A percentile compares a stretch with the other conserved stretches of the same genome.
phyloP scores from a whole-genome alignment of 1,284 basidiomycete genomes.

The Leccinum pachyderme region DNA sequence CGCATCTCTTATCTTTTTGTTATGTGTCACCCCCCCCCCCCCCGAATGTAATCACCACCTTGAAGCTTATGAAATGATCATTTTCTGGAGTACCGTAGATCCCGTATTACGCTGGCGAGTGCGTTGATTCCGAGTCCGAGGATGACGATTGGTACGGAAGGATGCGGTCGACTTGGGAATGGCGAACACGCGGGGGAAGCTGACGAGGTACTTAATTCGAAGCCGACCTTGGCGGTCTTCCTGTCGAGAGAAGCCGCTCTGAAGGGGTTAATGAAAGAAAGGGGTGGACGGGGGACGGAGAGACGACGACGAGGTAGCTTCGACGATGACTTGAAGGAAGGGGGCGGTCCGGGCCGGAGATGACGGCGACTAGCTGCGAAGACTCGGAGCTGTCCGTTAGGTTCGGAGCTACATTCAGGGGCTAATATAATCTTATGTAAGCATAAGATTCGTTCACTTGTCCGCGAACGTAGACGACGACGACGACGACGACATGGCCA shows the following conservation, averaged over 20 bases:
- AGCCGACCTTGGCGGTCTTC: conserved; percentile 47
- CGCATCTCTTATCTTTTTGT: conserved; percentile 25
- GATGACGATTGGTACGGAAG: conserved; percentile 66
- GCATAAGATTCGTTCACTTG: neutral
- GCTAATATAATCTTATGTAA: conserved; percentile 17
- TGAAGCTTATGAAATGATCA: conserved; percentile 17
- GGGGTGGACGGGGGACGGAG: neutral
- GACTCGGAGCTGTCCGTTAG: too few relatives aligned
- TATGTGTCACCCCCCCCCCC: conserved; percentile 14
- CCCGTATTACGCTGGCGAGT: conserved; percentile 55
- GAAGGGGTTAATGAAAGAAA: neutral
- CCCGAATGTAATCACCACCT: conserved; percentile 24
- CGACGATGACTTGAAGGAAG: conserved; percentile 32
- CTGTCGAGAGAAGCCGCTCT: conserved; percentile 44
- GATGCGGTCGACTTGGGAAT: conserved; percentile 41
- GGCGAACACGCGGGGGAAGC: conserved; percentile 33
- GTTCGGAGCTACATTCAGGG: too few relatives aligned
- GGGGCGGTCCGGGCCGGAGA: too few relatives aligned
- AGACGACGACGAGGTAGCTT: conserved; percentile 28
- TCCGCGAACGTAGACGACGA: conserved; percentile 26
- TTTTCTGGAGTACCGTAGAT: conserved; percentile 16
- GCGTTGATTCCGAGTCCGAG: conserved; percentile 68
- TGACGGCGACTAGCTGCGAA: too few relatives aligned
- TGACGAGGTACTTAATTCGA: conserved; percentile 60
- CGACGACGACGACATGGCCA: conserved; percentile 31